A percentile compares a stretch with the other conserved stretches of the same genome.
Evolutionary conservation across 768 basidiomycete species (phyloP).

Genomic region (Suillus fuscotomentosus): DNA sequence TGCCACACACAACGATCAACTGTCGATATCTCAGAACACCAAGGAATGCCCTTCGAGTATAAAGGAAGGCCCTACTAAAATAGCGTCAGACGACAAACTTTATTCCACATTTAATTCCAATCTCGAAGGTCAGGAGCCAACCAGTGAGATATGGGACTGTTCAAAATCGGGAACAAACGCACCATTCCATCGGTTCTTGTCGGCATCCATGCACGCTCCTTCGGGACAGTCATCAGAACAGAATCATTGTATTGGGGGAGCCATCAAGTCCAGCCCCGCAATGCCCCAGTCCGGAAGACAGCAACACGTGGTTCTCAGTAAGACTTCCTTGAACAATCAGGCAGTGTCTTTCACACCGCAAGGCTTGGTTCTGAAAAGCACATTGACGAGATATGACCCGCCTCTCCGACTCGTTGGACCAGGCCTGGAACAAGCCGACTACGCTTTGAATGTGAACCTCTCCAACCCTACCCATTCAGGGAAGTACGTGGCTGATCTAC

Average conservation of each 20-base stretch:
- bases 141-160: background rate
- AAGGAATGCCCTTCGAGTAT: background rate
- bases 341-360: background rate
- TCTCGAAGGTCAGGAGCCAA: background rate
- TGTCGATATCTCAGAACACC: background rate
- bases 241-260: background rate
- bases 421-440: background rate
- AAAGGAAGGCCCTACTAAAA: background rate
- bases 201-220: background rate
- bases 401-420: conserved; percentile 1
- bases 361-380: background rate
- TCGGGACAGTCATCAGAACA: background rate
- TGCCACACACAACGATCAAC: background rate
- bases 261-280: background rate
- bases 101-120: background rate
- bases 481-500: background rate
- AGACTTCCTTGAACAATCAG: background rate
- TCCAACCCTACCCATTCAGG: background rate
- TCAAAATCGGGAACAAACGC: background rate
- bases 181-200: background rate
- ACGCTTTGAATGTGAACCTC: background rate
- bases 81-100: background rate
- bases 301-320: background rate
- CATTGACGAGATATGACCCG: background rate
- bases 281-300: background rate